phyloP scores from a whole-genome alignment of 768 basidiomycete genomes.

The Albatrellus ellisii region DNA sequence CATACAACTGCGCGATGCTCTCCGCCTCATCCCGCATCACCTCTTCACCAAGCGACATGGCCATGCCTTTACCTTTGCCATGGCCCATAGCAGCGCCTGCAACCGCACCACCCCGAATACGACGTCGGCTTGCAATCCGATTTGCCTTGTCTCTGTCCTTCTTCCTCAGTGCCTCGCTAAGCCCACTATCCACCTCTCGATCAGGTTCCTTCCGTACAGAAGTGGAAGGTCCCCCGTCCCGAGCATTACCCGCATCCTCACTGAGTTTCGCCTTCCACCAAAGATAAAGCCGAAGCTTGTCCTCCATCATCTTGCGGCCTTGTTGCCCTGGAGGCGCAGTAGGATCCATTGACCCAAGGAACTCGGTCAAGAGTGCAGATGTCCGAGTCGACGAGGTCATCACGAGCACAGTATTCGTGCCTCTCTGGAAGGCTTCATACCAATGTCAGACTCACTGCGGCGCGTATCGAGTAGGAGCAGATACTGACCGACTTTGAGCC shows the following conservation, averaged over 20 bases:
- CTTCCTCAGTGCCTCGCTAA: constrained; percentile 66
- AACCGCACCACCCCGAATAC: constrained; percentile 64
- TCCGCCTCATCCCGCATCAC: constrained; percentile 34
- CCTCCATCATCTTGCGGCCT: constrained; percentile 71
- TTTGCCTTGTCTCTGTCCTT: constrained; percentile 59
- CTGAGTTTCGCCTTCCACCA: constrained; percentile 60
- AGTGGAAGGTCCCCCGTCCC: constrained; percentile 2
- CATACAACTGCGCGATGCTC: constrained; percentile 48
- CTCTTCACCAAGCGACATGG: constrained; percentile 18
- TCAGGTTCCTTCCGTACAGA: constrained; percentile 15
- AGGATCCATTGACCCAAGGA: constrained; percentile 53
- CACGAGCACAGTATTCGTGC: constrained; percentile 68
- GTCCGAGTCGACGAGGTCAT: constrained; percentile 80
- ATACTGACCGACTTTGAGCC: constrained; percentile 18
- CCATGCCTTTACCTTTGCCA: not conserved
- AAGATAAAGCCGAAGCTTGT: constrained; percentile 57
- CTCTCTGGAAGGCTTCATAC: constrained; percentile 25
- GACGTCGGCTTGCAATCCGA: constrained; percentile 47
- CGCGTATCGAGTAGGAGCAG: not conserved
- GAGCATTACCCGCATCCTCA: constrained; percentile 22
- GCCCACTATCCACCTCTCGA: constrained; percentile 21
- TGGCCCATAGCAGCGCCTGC: constrained; percentile 6
- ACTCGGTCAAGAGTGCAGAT: constrained; percentile 64
- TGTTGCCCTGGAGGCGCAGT: constrained; percentile 43
- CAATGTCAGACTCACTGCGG: not conserved